Base-by-base conservation (phyloP, 2,329 filamentous ascomycete genomes). In the Claviceps capensis region DNA sequence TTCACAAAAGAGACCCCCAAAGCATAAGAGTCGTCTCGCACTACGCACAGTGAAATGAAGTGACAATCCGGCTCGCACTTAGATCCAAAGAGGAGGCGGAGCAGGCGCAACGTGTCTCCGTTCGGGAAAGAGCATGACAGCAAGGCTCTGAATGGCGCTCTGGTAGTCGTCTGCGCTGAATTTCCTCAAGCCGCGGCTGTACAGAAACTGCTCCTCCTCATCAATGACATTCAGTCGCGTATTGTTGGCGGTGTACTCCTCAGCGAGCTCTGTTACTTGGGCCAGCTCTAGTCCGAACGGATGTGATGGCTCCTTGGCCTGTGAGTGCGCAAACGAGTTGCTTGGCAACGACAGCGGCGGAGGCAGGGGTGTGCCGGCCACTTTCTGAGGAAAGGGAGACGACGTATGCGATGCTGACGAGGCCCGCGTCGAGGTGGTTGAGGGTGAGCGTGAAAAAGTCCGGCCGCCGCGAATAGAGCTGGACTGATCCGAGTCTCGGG, bases 251-350 rank as follows among this genome's bases (percentile, higher is more conserved):
- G 82, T 81, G 59, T 88, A 91, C 67, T 96, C 90, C 69, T 97
- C 93, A 0, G 85, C 91, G 16, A 96, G 78, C 68, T 97, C 93
- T 50, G 89, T 88, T 23, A 97, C 87, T 68, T 97, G 86, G 52
- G 88, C 88, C 50, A 97, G 74, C 68, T 98, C 93, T 49, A 85
- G 83, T 50, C 88, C 88, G 61, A 97, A 97, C 0, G 91, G 91
- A 65, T 93, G 81, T 46, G 30, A 34, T 34, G 68, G 60, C 30
- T 72, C 67, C 63, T 69, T 67, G 57, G 55, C 48, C 46, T 54
- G 47, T 23, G 54, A 59, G 30, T 72, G 72, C 52, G 69, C 67
- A 7, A 41, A 44, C 5, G 38, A 22, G 7, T 30, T 52, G 58
- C 63, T 57, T 30, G 67, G 57, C 49, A 65, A 57, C 48, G 63